Conservation (phyloP, 1,284 basidiomycete species). For the Melanopsichium pennsylvanicum region DNA sequence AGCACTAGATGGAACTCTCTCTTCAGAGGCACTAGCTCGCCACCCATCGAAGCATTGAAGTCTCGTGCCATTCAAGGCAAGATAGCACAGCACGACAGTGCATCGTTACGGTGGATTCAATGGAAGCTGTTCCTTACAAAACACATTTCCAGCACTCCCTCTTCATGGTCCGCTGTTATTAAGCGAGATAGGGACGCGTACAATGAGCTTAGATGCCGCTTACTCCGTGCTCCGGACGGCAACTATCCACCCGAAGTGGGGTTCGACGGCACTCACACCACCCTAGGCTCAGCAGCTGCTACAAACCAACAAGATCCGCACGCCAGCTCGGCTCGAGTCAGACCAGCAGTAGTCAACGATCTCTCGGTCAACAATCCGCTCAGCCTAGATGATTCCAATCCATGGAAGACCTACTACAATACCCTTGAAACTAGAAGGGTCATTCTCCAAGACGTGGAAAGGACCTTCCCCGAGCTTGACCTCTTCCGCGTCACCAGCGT, state of each 20-base stretch:
- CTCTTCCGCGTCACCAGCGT: conserved; percentile 31
- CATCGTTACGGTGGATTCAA: conserved; percentile 44
- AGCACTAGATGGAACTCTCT: conserved; percentile 13
- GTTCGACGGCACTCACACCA: conserved; percentile 27
- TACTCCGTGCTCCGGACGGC: conserved; percentile 49
- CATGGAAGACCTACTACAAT: conserved; percentile 52
- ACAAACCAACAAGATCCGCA: neutral
- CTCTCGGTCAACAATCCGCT: conserved; percentile 58
- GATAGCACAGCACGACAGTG: conserved; percentile 9
- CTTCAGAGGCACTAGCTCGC: conserved; percentile 2
- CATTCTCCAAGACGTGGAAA: conserved; percentile 53
- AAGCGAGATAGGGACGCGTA: conserved; percentile 38
- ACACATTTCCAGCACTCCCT: conserved; percentile 37
- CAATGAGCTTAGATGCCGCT: conserved; percentile 27
- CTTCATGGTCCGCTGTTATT: conserved; percentile 37
- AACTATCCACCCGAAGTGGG: conserved; percentile 48
- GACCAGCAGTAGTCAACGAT: conserved; percentile 13
- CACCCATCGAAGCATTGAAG: conserved; percentile 20
- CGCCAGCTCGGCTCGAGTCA: neutral
- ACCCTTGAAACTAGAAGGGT: conserved; percentile 43
- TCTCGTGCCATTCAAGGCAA: conserved; percentile 16
- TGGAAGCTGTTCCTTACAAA: conserved; percentile 46
- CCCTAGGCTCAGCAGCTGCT: neutral
- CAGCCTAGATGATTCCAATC: conserved; percentile 58
- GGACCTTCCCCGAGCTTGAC: conserved; percentile 55